Percentiles rank a stretch among this genome's conserved stretches.
phyloP scores from a whole-genome alignment of 768 basidiomycete species.

The Phylloporus arenicola region DNA sequence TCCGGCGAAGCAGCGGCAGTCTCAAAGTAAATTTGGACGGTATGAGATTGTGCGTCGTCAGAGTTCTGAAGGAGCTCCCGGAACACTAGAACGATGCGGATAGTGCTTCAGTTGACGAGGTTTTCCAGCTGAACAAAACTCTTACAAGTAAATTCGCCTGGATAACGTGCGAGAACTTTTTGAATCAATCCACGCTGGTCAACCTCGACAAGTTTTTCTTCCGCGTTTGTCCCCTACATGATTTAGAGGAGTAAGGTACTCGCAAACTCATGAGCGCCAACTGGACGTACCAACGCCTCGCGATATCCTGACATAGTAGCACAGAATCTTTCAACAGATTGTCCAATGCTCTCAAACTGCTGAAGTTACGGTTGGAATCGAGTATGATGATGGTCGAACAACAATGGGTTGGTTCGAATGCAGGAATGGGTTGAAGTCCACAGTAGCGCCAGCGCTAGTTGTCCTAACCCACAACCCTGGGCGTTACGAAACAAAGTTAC shows the following conservation, averaged over 20 bases:
- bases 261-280: background rate
- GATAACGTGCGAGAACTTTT: constrained; percentile 92
- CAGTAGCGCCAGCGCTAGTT: too few relatives aligned
- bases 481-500: background rate
- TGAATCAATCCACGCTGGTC: constrained; percentile 90
- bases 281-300: background rate
- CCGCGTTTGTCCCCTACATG: background rate
- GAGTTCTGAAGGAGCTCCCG: constrained; percentile 92
- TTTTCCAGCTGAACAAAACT: too few relatives aligned
- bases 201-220: constrained; percentile 35
- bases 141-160: constrained; percentile 79
- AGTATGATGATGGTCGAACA: background rate
- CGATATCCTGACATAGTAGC: background rate
- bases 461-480: background rate
- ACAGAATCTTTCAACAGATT: background rate
- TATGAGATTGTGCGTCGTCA: constrained; percentile 74
- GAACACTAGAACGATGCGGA: constrained; percentile 36
- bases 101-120: too few relatives aligned
- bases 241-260: background rate
- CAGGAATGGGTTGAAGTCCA: background rate
- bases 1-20: constrained; percentile 34
- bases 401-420: background rate
- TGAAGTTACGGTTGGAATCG: background rate
- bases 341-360: background rate
- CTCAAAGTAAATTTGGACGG: constrained; percentile 74